Base-by-base conservation (phyloP, 176 grass and related monocot genomes). In the Bolboschoenus planiculmis region DNA sequence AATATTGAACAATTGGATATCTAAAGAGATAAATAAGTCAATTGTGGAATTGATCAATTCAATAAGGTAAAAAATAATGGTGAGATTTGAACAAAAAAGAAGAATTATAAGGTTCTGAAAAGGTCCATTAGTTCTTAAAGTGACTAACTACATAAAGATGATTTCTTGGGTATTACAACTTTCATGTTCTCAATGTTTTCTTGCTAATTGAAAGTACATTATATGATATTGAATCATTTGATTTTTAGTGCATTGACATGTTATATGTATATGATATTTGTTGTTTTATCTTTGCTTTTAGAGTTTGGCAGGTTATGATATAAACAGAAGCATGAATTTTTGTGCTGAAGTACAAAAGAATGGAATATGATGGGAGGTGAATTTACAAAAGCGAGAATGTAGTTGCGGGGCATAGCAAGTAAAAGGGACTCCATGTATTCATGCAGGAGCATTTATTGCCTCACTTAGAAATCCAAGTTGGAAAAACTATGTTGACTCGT, bases 361-460 rank as follows among this genome's bases (percentile, higher is more conserved):
- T 40, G 47, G 33, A 37, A 35, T 4, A 7, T 1, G 30, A 20
- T 42, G 56, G 50, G 79, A 60, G 54, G 53, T 60, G 5, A 62
- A n/a, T 40, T 21, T 82, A 44, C 48, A 82, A 37, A 24, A 82
- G 23, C 33, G 9, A 23, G 36, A 26, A 39, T 82, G 33, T 82
- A 82, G 48, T 47, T 82, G 26, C 24, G 33, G 53, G 10, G 58
- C 35, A 18, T 82, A 56, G 31, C 79, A 62, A 39, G 79, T 82
- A 11, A 65, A 35, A 35, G 79, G 56, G 24, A 4, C 65, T 15
- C 79, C 79, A 3, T 82, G 79, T 39, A 1, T 82, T 0, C 56
- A 82, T 61, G 79, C 53, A 1, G 46, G 2, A 20, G 79, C 30
- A 10, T 82, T 82, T 39, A 63, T 82, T 42, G 37, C 14, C 1